These are phyloP conservation scores for Cytospora schulzeri DNA, from an alignment of 2,329 filamentous ascomycete species.

Conservation along the genomic window DNA sequence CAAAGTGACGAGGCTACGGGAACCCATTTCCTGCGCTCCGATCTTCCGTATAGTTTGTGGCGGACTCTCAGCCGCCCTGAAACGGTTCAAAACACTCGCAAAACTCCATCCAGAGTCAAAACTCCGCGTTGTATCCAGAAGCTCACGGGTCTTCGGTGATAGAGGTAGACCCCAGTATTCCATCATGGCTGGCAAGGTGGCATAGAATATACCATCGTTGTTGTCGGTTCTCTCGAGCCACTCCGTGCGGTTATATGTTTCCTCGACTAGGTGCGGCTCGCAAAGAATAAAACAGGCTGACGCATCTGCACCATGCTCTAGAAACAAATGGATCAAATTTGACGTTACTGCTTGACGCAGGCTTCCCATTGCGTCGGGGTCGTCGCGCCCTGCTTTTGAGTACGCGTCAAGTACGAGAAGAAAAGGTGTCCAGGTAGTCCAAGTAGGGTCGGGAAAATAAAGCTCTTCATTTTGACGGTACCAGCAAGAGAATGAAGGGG, in stretches of 20 bases:
- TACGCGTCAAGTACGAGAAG: too few relatives aligned
- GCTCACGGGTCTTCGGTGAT: not conserved
- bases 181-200: not conserved
- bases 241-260: not conserved
- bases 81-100: not conserved
- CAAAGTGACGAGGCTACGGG: too few relatives aligned
- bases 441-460: not conserved
- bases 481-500: not conserved
- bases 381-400: too few relatives aligned
- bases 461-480: not conserved
- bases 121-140: not conserved
- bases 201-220: not conserved
- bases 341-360: too few relatives aligned
- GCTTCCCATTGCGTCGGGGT: too few relatives aligned
- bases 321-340: not conserved
- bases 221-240: not conserved
- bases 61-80: too few relatives aligned
- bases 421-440: not conserved
- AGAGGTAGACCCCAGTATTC: not conserved
- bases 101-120: not conserved
- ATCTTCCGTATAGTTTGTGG: too few relatives aligned
- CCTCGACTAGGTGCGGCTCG: not conserved
- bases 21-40: not conserved
- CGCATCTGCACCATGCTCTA: constrained; percentile 5
- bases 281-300: not conserved